A percentile compares a stretch with the other conserved stretches of the same genome.
Evolutionary conservation across 192 early-diverging fungal genomes (phyloP).

Genomic region (Coemansia sp.): DNA sequence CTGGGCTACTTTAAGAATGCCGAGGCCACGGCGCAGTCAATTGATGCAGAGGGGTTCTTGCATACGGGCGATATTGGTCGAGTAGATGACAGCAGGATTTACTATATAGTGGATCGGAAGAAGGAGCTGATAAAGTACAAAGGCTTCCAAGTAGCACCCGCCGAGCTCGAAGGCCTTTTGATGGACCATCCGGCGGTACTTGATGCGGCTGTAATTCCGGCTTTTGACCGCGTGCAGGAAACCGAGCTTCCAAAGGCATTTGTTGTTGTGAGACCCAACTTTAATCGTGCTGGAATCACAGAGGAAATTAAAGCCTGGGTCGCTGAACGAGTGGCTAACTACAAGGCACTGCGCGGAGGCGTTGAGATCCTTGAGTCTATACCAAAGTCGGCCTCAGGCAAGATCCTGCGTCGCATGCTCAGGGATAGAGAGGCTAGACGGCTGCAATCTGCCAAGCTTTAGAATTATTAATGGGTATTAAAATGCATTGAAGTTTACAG

Average conservation of each 20-base stretch:
- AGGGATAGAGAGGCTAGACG: slow-evolving; percentile 23
- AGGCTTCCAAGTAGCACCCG: slow-evolving; percentile 78
- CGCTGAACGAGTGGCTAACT: slow-evolving; percentile 59
- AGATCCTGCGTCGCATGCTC: slow-evolving; percentile 75
- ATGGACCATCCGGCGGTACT: slow-evolving; percentile 64
- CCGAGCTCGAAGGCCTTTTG: slow-evolving; percentile 80
- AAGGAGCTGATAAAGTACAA: slow-evolving; percentile 98
- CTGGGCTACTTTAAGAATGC: slow-evolving; percentile 79
- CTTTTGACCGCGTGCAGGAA: slow-evolving; percentile 57
- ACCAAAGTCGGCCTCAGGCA: slow-evolving; percentile 76
- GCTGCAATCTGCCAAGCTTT: slow-evolving; percentile 18
- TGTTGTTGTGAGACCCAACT: slow-evolving; percentile 60
- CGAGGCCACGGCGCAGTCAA: slow-evolving; percentile 66
- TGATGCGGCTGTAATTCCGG: slow-evolving; percentile 66
- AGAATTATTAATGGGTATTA: neutral
- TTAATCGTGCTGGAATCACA: slow-evolving; percentile 29
- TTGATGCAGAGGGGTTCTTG: slow-evolving; percentile 74
- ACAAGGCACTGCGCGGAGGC: slow-evolving; percentile 79
- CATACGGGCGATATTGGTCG: slow-evolving; percentile 81
- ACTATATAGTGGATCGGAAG: slow-evolving; percentile 68
- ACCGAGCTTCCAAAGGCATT: slow-evolving; percentile 80
- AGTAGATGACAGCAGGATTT: slow-evolving; percentile 60
- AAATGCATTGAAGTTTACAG: too few species aligned
- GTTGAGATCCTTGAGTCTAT: slow-evolving; percentile 66
- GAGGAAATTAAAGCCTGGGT: slow-evolving; percentile 56